Conservation (phyloP, 139 green algal species). For the Picochlorum costavermella region DNA sequence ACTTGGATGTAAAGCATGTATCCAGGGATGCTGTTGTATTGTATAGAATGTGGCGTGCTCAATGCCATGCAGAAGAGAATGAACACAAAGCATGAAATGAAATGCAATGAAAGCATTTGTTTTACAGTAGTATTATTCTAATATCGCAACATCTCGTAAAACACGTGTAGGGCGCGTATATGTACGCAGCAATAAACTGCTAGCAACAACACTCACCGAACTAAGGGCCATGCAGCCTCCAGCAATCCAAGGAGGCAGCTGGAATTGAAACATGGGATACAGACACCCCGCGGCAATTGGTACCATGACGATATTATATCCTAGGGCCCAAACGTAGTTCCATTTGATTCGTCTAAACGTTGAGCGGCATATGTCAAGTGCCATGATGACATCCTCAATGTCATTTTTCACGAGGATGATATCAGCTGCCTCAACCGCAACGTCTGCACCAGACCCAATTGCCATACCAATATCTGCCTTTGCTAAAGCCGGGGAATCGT, state of each 20-base stretch:
- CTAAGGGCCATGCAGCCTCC: conserved; percentile 81
- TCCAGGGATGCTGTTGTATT: neutral
- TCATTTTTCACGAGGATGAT: conserved; percentile 88
- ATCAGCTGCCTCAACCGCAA: conserved; percentile 77
- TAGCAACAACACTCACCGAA: conserved; percentile 77
- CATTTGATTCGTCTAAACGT: conserved; percentile 77
- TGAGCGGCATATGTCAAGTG: conserved; percentile 75
- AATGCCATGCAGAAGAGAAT: too few relatives aligned
- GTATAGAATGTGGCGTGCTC: neutral
- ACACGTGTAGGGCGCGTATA: conserved; percentile 52
- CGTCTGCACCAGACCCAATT: conserved; percentile 68
- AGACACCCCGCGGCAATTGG: conserved; percentile 62
- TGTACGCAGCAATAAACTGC: conserved; percentile 63
- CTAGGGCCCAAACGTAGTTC: conserved; percentile 93
- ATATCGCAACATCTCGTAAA: neutral
- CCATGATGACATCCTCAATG: conserved; percentile 80
- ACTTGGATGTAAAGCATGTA: neutral
- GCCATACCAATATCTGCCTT: conserved; percentile 86
- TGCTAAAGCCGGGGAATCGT: conserved; percentile 91
- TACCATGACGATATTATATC: conserved; percentile 87
- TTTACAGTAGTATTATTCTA: neutral
- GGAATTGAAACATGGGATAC: conserved; percentile 51
- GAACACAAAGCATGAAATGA: too few relatives aligned
- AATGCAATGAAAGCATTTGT: too few relatives aligned
- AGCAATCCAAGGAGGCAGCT: conserved; percentile 87